Evolutionary conservation across 805 yeast species (phyloP), one percentile per base, ranked within the genome.

Genomic region (Monosporozyma aquatica): DNA sequence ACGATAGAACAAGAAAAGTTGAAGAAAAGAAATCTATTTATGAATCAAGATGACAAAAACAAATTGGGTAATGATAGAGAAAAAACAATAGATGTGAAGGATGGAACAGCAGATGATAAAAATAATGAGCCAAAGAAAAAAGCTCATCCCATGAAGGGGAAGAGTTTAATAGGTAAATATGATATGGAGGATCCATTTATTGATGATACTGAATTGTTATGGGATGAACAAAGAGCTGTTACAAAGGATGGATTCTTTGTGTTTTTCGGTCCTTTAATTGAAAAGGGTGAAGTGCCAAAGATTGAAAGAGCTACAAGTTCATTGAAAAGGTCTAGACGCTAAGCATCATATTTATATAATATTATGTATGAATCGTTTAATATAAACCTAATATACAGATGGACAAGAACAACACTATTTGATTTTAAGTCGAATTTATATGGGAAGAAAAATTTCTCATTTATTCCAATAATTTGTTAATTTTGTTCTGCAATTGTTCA

Each of bases 181-280:
- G 98, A 92, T 59, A 70, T 76, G 38, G 80, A 84, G 46, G 99
- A 92, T 62, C 98, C 97, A 2, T 92, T 92, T 56, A 92, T 92
- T 45, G 99, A 92, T 65, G 98, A 92, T 63, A 75, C 86, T 13
- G 99, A 92, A 63, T 67, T 87, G 52, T 74, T 78, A 44, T 83
- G 92, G 83, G 98, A 92, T 63, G 96, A 89, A 60, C 94, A 84
- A 54, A 79, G 95, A 7, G 89, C 90, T 2, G 79, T 90, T 1
- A 87, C 96, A 0, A 83, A 83, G 50, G 97, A 92, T 56, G 98
- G 97, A 1, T 92, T 89, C 59, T 92, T 90, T 52, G 96, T 92
- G 0, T 92, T 80, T 62, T 85, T 87, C 68, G 99, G 99, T 0
- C 94, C 95, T 2, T 66, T 90, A 46, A 78, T 82, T 23, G 89